These are phyloP conservation scores for Thelephora terrestris DNA, from an alignment of 1,284 basidiomycete genomes.

Conservation along the genomic window DNA sequence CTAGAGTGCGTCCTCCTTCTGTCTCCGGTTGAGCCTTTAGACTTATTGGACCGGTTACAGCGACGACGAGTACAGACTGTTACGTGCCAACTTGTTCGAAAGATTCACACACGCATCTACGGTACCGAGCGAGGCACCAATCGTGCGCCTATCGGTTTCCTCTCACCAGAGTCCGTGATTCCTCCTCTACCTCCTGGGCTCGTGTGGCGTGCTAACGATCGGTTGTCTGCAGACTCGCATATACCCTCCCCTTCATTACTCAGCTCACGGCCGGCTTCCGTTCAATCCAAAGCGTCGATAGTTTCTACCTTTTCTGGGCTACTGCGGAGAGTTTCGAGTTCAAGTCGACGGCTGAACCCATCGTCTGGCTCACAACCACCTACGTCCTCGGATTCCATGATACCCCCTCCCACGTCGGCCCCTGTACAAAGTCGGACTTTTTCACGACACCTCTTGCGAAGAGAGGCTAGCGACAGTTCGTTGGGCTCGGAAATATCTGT, in stretches of 20 bases:
- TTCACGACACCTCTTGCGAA: conserved; percentile 29
- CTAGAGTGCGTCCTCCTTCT: conserved; percentile 42
- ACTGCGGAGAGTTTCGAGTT: conserved; percentile 44
- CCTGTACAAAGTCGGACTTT: conserved; percentile 30
- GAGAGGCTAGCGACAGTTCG: conserved; percentile 41
- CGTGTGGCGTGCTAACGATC: neutral
- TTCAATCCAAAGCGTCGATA: conserved; percentile 50
- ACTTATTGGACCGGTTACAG: conserved; percentile 24
- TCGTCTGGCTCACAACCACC: conserved; percentile 24
- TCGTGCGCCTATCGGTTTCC: conserved; percentile 40
- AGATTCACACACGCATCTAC: conserved; percentile 47
- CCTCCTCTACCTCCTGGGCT: conserved; percentile 8
- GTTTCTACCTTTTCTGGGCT: conserved; percentile 50
- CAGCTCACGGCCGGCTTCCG: conserved; percentile 41
- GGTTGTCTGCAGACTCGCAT: conserved; percentile 13
- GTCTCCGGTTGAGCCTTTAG: neutral
- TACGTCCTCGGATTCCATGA: too few relatives aligned
- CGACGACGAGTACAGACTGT: conserved; percentile 68
- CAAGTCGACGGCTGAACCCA: conserved; percentile 36
- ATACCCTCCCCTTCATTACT: conserved; percentile 16
- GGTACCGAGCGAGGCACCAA: conserved; percentile 48
- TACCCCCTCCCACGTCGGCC: conserved; percentile 22
- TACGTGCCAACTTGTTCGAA: conserved; percentile 69
- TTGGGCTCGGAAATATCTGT: conserved; percentile 33
- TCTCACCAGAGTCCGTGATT: conserved; percentile 17